Evolutionary conservation across 371 early-diverging fungal species (phyloP), one percentile per base, ranked within the genome.

Genomic region (Cokeromyces recurvatus): DNA sequence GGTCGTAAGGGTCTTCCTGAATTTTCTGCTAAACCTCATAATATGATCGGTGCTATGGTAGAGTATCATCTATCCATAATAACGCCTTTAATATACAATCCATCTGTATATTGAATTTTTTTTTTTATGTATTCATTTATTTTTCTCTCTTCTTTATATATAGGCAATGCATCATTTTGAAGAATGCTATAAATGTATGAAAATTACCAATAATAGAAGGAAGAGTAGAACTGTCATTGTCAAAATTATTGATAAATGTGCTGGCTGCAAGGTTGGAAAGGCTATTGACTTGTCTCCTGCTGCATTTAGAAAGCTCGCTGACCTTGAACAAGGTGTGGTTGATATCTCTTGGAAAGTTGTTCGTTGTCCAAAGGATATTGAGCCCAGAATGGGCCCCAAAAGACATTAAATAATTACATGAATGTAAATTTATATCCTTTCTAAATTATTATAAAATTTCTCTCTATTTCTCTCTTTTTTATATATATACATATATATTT

Each of bases 21-120:
- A 21, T 74, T 54, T 52, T 53, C 59, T 54, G 71, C 75, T 34
- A 53, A 57, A 4, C 44, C 56, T 38, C 50, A 68, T 46, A 59
- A 59, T 27, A 58, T 71, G 66, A 68, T 74, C 50, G 71, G 71
- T 49, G 75, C 75, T 22, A 71, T 74, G 75, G 71, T 71, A 62
- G 59, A 9, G 5, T 29, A 8, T 29, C 29, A 29, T 29, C 29
- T 11, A 11, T 8, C 29, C n/a, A n/a, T n/a, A n/a, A 27, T 5
- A 27, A 27, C 29, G 11, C 29, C 5, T 27, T 5, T 27, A 27
- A 27, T 27, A 27, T 27, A 27, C 29, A 27, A 7, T 27, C 11
- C 7, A 14, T 34, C 4, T n/a, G 35, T 34, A 34, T 34, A 34
- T 15, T 11, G 29, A 29, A 34, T 34, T 14, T 38, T 22, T 27